Conservation (phyloP, 73 alveolate species). For the Symbiodinium pilosum region DNA sequence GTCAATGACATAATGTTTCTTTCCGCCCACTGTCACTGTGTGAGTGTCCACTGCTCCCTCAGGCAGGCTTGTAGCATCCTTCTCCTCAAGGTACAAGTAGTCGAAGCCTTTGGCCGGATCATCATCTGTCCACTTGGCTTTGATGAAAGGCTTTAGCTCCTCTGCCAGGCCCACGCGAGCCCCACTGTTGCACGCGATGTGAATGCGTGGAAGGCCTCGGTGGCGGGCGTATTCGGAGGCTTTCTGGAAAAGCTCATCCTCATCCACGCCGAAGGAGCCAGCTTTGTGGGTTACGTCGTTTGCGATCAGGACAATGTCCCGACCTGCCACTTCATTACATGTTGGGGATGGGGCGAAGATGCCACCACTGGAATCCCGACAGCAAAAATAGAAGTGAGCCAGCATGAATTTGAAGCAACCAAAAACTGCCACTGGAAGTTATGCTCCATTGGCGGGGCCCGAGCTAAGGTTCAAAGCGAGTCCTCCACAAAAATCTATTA, state of each 20-base stretch:
- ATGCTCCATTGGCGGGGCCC: no score
- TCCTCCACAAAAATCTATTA: no score
- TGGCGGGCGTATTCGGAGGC: conserved; percentile 94
- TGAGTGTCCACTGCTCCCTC: conserved; percentile 56
- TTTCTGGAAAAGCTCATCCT: conserved; percentile 81
- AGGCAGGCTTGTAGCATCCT: conserved; percentile 27
- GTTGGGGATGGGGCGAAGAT: no score
- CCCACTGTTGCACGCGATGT: conserved; percentile 93
- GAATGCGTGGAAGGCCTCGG: conserved; percentile 74
- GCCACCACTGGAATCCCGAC: no score
- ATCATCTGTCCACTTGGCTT: conserved; percentile 81
- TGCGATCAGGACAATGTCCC: conserved; percentile 80
- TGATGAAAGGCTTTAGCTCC: conserved; percentile 82
- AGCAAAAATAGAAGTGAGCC: no score
- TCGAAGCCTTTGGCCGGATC: conserved; percentile 90
- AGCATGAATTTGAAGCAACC: no score
- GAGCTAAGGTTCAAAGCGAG: no score
- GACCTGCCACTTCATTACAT: no score
- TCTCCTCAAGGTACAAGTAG: conserved; percentile 65
- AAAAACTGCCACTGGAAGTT: no score
- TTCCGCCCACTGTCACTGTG: conserved; percentile 29
- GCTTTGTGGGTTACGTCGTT: conserved; percentile 94
- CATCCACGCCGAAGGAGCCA: conserved; percentile 91
- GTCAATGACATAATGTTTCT: conserved; percentile 68
- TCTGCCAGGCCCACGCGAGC: conserved; percentile 95